phyloP scores from a whole-genome alignment of 768 basidiomycete genomes.

The Collybiopsis luxurians region DNA sequence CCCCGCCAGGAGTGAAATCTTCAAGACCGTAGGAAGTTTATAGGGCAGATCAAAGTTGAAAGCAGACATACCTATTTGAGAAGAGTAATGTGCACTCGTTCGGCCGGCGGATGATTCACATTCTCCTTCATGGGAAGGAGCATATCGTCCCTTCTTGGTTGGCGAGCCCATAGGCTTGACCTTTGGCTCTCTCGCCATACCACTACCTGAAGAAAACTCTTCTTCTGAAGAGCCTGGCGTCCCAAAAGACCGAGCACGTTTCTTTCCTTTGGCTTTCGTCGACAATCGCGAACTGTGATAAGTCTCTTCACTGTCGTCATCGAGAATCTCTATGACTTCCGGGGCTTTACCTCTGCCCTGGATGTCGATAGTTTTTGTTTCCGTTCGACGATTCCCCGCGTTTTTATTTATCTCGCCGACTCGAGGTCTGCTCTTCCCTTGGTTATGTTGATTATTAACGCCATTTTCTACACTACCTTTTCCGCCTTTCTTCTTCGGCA shows the following conservation, averaged over 20 bases:
- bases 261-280: background rate
- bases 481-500: too few relatives aligned
- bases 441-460: too few relatives aligned
- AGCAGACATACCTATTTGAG: background rate
- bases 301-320: background rate
- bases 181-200: background rate
- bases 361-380: background rate
- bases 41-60: background rate
- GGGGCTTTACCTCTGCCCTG: background rate
- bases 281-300: background rate
- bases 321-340: background rate
- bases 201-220: background rate
- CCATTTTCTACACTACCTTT: too few relatives aligned
- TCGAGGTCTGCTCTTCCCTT: background rate
- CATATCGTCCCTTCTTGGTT: conserved; percentile 2
- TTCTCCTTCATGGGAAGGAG: background rate
- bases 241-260: background rate
- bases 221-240: background rate
- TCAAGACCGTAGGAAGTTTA: too few relatives aligned
- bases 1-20: too few relatives aligned
- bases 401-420: background rate
- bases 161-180: background rate
- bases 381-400: background rate
- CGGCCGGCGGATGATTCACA: background rate
- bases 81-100: background rate